phyloP scores from a whole-genome alignment of 2,329 filamentous ascomycete species.

The Juglanconis juglandina region DNA sequence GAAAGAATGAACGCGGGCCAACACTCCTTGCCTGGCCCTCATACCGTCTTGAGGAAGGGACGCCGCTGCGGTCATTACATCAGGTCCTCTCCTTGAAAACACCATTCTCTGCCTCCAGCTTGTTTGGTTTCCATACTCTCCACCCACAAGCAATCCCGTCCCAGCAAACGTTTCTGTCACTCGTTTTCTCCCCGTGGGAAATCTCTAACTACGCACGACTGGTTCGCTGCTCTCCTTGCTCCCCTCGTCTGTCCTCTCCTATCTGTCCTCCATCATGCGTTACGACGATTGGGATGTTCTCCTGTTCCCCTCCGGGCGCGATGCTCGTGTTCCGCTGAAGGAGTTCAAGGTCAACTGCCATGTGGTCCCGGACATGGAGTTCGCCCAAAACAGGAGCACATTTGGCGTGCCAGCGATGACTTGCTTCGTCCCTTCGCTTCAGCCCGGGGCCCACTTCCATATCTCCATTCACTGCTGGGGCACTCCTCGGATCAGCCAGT shows the following conservation, averaged over 20 bases:
- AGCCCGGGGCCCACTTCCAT: conserved; percentile 57
- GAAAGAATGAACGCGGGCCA: background rate
- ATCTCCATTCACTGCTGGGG: conserved; percentile 76
- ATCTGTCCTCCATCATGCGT: conserved; percentile 54
- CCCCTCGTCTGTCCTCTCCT: background rate
- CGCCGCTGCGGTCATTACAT: background rate
- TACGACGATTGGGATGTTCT: conserved; percentile 86
- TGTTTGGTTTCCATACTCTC: background rate
- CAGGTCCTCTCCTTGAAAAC: background rate
- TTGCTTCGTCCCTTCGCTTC: conserved; percentile 66
- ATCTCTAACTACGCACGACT: background rate
- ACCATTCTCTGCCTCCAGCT: background rate
- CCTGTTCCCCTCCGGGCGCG: conserved; percentile 60
- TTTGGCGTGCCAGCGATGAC: conserved; percentile 63
- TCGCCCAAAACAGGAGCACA: conserved; percentile 46
- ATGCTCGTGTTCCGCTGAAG: conserved; percentile 67
- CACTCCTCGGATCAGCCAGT: conserved; percentile 55
- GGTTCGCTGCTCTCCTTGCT: background rate
- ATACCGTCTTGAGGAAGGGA: background rate
- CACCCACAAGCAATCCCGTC: background rate
- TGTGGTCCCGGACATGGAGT: conserved; percentile 57
- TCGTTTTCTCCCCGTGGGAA: background rate
- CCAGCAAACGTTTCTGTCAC: background rate
- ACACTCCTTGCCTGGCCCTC: background rate
- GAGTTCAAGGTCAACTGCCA: conserved; percentile 81